Conservation (phyloP, 2,329 filamentous ascomycete genomes). For the Cyphellophora europaea region DNA sequence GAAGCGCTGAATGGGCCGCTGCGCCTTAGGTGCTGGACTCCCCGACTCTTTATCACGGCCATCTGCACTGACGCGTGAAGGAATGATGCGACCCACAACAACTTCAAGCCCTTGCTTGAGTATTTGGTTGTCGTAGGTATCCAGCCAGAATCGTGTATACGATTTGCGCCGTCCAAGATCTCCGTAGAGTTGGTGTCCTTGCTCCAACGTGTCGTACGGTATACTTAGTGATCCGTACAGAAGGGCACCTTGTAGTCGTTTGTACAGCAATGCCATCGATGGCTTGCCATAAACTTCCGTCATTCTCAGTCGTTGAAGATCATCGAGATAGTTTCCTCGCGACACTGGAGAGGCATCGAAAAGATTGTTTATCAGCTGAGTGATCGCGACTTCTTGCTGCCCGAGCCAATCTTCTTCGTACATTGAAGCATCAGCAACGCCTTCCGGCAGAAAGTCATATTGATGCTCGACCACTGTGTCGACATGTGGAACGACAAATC, state of each 20-base stretch:
- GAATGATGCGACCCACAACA: slow-evolving; percentile 41
- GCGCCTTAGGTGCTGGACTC: neutral
- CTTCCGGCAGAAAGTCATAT: slow-evolving; percentile 45
- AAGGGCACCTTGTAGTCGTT: slow-evolving; percentile 49
- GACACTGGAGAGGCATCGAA: slow-evolving; percentile 25
- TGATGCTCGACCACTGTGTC: slow-evolving; percentile 20
- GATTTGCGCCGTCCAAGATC: slow-evolving; percentile 50
- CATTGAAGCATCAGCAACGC: slow-evolving; percentile 46
- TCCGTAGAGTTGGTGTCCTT: slow-evolving; percentile 36
- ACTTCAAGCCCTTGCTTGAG: slow-evolving; percentile 48
- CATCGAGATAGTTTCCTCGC: slow-evolving; percentile 22
- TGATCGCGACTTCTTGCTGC: slow-evolving; percentile 52
- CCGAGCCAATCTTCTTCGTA: slow-evolving; percentile 56
- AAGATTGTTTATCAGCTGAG: slow-evolving; percentile 49
- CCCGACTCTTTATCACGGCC: neutral
- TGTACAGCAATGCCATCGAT: slow-evolving; percentile 42
- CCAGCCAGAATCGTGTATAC: slow-evolving; percentile 49
- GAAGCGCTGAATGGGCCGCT: slow-evolving; percentile 38
- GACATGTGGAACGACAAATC: slow-evolving; percentile 14
- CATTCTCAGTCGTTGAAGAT: slow-evolving; percentile 37
- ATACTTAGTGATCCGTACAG: slow-evolving; percentile 48
- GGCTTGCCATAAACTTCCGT: slow-evolving; percentile 46
- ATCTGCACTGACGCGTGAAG: neutral
- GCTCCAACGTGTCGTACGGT: slow-evolving; percentile 41
- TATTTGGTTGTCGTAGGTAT: slow-evolving; percentile 44